Base-by-base conservation (phyloP, 1,284 basidiomycete genomes). In the Agroathelia rolfsii region DNA sequence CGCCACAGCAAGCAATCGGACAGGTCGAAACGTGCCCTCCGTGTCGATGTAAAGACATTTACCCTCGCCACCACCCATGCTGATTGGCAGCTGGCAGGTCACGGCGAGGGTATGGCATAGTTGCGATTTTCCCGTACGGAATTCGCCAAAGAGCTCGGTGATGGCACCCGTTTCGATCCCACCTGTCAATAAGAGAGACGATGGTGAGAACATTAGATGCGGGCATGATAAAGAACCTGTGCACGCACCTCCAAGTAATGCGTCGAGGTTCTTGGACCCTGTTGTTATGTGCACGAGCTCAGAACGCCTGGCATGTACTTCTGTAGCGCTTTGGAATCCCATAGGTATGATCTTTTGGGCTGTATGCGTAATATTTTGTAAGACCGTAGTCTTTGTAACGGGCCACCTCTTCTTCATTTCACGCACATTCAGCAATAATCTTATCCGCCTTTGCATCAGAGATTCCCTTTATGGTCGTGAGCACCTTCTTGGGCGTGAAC, bases 21-120 rank as follows among this genome's bases (percentile, higher is more conserved):
- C 85, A 11, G 95, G 95, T 44, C 95, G 89, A 68, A 99, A 99
- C 3, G 95, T 98, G 7, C 93, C 93, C 53, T 99, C 94, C 0
- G 95, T 98, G 56, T 99, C 95, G 59, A 99, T 97, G 59, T 94
- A 99, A 29, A 98, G 65, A 51, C 94, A 97, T 61, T 99, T 99
- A 30, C 95, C 95, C 58, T 98, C 95, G 5, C 95, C 95, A 18
- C 95, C 95, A 16, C 95, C 95, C 93, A 97, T 96, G 46, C 78
- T 84, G 28, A 94, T 83, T 0, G 95, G 95, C 6, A 98, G 73
- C 65, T 96, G 95, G 54, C 95, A 99, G 5, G 94, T 97, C 10
- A 97, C 95, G 0, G 95, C 92, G 21, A 99, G 74, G 0, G 94
- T 97, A 53, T 99, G 95, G 55, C 95, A 98, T 32, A 99, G 72